Percentiles rank a stretch among this genome's conserved stretches.
Conservation (phyloP, 2,329 filamentous ascomycete genomes). For the Dryadomyces quercivorus region DNA sequence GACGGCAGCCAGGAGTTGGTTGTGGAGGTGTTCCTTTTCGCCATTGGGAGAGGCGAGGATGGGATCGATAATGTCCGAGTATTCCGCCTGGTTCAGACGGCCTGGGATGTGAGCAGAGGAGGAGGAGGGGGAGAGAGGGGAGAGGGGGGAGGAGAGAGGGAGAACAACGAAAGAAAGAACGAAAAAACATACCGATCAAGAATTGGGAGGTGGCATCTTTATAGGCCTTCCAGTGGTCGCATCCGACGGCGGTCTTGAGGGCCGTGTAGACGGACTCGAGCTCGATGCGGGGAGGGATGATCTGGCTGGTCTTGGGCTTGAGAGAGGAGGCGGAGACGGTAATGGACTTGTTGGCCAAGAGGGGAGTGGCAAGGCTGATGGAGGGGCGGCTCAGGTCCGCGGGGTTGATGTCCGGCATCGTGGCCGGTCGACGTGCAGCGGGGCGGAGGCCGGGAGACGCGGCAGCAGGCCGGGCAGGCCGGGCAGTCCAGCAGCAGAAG, state of each 20-base stretch:
- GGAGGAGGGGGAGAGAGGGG: too few relatives aligned
- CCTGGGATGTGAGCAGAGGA: slow-evolving; percentile 26
- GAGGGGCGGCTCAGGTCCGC: slow-evolving; percentile 53
- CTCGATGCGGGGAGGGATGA: slow-evolving; percentile 54
- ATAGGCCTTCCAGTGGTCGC: slow-evolving; percentile 51
- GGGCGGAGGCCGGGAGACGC: slow-evolving; percentile 1
- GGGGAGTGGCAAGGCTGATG: slow-evolving; percentile 44
- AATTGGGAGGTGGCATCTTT: slow-evolving; percentile 53
- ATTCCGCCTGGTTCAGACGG: slow-evolving; percentile 50
- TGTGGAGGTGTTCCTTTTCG: slow-evolving; percentile 52
- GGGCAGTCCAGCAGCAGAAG: background rate
- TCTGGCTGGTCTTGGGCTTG: slow-evolving; percentile 49
- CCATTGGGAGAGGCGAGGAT: slow-evolving; percentile 45
- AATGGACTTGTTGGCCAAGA: slow-evolving; percentile 45
- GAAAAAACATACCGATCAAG: slow-evolving; percentile 38
- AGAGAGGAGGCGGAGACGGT: slow-evolving; percentile 36
- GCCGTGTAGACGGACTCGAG: slow-evolving; percentile 52
- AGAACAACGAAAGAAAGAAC: background rate
- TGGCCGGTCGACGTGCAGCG: slow-evolving; percentile 5
- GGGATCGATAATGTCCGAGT: slow-evolving; percentile 44
- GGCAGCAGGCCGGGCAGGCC: background rate
- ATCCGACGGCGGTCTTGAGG: slow-evolving; percentile 45
- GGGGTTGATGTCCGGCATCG: slow-evolving; percentile 60
- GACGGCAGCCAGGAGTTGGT: slow-evolving; percentile 54
- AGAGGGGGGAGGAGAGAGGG: background rate